A percentile compares a stretch with the other conserved stretches of the same genome.
These are phyloP conservation scores for Mucuna pruriens DNA, from an alignment of 306 rosid genomes.

Conservation along the genomic window DNA sequence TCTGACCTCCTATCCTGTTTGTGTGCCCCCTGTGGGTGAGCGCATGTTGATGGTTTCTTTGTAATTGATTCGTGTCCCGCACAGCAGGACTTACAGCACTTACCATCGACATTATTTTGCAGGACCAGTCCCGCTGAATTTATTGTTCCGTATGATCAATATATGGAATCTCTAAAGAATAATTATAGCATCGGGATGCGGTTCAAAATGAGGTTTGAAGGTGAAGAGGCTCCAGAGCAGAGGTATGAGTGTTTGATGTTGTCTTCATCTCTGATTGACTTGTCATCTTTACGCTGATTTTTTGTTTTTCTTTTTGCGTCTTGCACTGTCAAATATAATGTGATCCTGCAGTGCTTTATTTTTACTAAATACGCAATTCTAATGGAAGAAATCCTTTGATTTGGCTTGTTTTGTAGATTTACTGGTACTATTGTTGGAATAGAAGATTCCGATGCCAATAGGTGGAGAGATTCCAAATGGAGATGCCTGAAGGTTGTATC, in stretches of 20 bases:
- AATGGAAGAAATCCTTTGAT: background rate
- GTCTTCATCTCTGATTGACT: background rate
- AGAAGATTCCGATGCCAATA: slow-evolving; percentile 69
- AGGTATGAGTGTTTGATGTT: slow-evolving; percentile 51
- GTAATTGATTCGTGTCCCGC: background rate
- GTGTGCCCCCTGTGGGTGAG: background rate
- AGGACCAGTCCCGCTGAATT: slow-evolving; percentile 98
- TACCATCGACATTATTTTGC: slow-evolving; percentile 26
- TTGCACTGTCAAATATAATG: background rate
- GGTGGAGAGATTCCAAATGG: slow-evolving; percentile 88
- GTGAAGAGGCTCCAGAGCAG: slow-evolving; percentile 98
- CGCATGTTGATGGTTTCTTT: background rate
- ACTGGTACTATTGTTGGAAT: slow-evolving; percentile 87
- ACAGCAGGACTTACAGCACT: background rate
- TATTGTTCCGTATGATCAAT: slow-evolving; percentile 81
- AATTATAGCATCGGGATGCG: slow-evolving; percentile 85
- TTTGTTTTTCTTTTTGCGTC: background rate
- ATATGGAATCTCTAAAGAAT: slow-evolving; percentile 77
- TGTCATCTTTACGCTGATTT: background rate
- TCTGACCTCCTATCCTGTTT: background rate
- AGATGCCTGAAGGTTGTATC: slow-evolving; percentile 83
- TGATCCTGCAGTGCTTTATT: background rate
- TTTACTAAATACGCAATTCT: background rate
- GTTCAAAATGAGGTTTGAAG: slow-evolving; percentile 93
- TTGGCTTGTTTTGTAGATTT: slow-evolving; percentile 55